phyloP scores from a whole-genome alignment of 192 early-diverging fungal species.

The Coemansia sp. region DNA sequence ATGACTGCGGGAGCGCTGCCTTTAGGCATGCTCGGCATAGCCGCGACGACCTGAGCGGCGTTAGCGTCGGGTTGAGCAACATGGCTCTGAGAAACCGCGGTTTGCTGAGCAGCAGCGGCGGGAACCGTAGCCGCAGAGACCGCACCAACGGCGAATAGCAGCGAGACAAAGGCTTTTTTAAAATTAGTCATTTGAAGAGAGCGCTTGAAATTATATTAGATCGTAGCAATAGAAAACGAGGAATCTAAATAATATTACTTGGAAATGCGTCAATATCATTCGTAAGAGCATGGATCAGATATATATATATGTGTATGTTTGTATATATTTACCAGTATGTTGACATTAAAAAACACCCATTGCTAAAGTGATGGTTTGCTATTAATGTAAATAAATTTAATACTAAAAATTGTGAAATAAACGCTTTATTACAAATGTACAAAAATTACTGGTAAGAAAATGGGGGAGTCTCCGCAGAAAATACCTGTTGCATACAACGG shows the following conservation, averaged over 20 bases:
- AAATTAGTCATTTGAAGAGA: conserved; percentile 19
- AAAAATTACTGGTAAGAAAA: background rate
- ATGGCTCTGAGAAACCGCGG: background rate
- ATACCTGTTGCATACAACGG: background rate
- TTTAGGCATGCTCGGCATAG: background rate
- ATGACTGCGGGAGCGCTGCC: background rate
- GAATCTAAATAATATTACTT: background rate
- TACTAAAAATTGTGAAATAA: background rate
- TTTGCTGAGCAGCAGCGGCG: background rate
- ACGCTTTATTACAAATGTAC: no score
- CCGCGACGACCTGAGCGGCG: background rate
- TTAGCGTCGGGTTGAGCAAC: background rate
- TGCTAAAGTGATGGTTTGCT: no score
- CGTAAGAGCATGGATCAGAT: no score
- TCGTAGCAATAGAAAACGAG: background rate
- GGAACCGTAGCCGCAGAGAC: conserved; percentile 19
- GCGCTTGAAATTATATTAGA: background rate
- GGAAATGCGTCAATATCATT: background rate
- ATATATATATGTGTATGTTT: no score
- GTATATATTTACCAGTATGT: background rate
- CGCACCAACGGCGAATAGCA: conserved; percentile 32
- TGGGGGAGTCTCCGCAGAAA: background rate
- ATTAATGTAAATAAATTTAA: background rate
- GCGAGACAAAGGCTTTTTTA: conserved; percentile 27
- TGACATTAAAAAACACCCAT: background rate